Percentiles rank a stretch among this genome's conserved stretches.
These are phyloP conservation scores for Pichia gijzeniarum DNA, from an alignment of 805 yeast genomes.

Conservation along the genomic window DNA sequence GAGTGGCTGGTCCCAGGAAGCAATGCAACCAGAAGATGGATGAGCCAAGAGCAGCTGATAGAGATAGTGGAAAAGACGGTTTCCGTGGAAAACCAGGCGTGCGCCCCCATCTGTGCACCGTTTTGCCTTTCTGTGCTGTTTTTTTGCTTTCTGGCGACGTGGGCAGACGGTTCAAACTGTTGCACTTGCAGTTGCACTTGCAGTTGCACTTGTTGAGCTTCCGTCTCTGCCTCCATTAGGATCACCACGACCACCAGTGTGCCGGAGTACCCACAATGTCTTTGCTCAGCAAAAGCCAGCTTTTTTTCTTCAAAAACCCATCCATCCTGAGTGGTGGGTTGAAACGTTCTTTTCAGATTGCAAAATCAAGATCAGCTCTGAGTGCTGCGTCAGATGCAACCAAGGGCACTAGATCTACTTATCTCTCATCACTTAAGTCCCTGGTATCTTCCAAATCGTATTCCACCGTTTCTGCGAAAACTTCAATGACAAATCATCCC, in stretches of 20 bases:
- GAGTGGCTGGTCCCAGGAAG: too few species aligned
- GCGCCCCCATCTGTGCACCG: not conserved
- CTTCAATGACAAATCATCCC: not conserved
- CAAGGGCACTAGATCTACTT: not conserved
- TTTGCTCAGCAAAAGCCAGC: conserved; percentile 27
- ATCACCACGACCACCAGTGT: too few species aligned
- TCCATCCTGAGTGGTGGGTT: conserved; percentile 33
- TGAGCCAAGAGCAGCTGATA: too few species aligned
- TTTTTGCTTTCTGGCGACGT: too few species aligned
- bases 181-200: too few species aligned
- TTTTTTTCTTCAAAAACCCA: conserved; percentile 52
- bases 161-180: too few species aligned
- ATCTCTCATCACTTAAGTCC: not conserved
- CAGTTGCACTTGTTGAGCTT: too few species aligned
- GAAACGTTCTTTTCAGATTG: conserved; percentile 12
- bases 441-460: not conserved
- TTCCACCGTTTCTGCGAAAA: not conserved
- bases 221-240: too few species aligned
- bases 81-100: too few species aligned
- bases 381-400: not conserved
- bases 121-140: too few species aligned
- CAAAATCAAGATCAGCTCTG: conserved; percentile 8
- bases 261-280: not conserved
- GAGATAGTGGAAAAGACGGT: too few species aligned
- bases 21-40: too few species aligned